Percentiles rank a stretch among this genome's conserved stretches.
These are phyloP conservation scores for Penicillium argentinense DNA, from an alignment of 495 filamentous ascomycete genomes.

Conservation along the genomic window DNA sequence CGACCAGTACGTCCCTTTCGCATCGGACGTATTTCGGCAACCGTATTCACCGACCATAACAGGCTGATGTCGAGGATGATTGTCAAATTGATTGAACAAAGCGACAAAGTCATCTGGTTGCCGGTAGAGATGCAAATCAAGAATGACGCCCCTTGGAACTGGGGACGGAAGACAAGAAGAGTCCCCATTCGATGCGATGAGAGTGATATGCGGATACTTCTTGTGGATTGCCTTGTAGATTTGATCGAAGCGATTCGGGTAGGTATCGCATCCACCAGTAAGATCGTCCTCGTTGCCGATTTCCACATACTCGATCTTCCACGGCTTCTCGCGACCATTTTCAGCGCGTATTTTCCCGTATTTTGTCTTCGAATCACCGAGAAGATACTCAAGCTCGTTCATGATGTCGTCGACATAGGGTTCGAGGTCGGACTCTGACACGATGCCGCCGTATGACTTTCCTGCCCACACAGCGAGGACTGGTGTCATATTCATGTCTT, in stretches of 20 bases:
- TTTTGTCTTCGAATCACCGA: slow-evolving; percentile 27
- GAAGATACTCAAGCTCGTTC: slow-evolving; percentile 56
- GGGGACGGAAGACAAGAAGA: slow-evolving; percentile 26
- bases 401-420: slow-evolving; percentile 56
- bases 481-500: slow-evolving; percentile 60
- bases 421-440: slow-evolving; percentile 32
- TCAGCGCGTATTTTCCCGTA: slow-evolving; percentile 43
- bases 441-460: slow-evolving; percentile 55
- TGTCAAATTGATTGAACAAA: slow-evolving; percentile 58
- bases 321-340: slow-evolving; percentile 46
- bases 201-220: slow-evolving; percentile 46
- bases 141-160: slow-evolving; percentile 34
- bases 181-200: slow-evolving; percentile 41
- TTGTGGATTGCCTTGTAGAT: slow-evolving; percentile 46
- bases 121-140: slow-evolving; percentile 54
- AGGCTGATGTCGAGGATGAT: slow-evolving; percentile 39
- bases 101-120: slow-evolving; percentile 47
- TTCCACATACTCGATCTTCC: slow-evolving; percentile 49
- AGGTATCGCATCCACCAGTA: slow-evolving; percentile 37
- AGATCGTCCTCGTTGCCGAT: slow-evolving; percentile 60
- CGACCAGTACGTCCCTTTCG: slow-evolving; percentile 32
- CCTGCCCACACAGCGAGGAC: slow-evolving; percentile 60
- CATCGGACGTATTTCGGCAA: slow-evolving; percentile 47
- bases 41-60: slow-evolving; percentile 59
- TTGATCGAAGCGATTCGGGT: slow-evolving; percentile 45